Percentiles rank a stretch among this genome's conserved stretches.
Conservation (phyloP, 345 rosid genomes). For the Eutrema heterophyllum region DNA sequence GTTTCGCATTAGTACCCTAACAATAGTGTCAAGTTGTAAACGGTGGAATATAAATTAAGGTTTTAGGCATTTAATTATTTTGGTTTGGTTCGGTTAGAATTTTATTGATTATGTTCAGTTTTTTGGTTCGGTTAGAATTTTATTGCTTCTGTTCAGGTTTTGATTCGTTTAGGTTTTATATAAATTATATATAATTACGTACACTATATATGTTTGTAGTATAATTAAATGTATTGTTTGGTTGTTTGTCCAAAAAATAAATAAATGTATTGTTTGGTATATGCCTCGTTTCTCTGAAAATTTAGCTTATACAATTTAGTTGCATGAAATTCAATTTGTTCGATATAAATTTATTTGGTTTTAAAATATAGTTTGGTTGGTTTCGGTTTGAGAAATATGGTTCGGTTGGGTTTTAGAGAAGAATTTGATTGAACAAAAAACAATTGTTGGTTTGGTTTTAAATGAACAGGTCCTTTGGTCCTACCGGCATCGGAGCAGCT, state of each 20-base stretch:
- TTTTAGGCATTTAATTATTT: not conserved
- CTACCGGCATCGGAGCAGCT: constrained; percentile 79
- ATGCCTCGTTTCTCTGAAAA: not conserved
- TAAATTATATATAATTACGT: not conserved
- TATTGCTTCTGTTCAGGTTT: not conserved
- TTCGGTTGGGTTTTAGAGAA: not conserved
- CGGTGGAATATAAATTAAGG: not conserved
- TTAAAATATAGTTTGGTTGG: not conserved
- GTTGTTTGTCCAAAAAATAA: no score
- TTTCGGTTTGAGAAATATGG: not conserved
- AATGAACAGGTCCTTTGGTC: constrained; percentile 46
- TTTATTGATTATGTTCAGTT: not conserved
- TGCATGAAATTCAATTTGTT: not conserved
- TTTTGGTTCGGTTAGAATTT: not conserved
- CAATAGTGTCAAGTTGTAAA: not conserved
- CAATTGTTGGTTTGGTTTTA: not conserved
- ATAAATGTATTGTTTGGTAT: not conserved
- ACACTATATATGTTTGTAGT: not conserved
- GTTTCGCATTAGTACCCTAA: not conserved
- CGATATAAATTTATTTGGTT: not conserved
- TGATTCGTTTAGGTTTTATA: not conserved
- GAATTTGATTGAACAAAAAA: not conserved
- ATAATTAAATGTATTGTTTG: not conserved
- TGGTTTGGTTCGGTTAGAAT: not conserved
- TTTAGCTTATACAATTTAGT: not conserved